A percentile compares a stretch with the other conserved stretches of the same genome.
These are phyloP conservation scores for Claviceps capensis DNA, from an alignment of 2,329 filamentous ascomycete species.

Conservation along the genomic window DNA sequence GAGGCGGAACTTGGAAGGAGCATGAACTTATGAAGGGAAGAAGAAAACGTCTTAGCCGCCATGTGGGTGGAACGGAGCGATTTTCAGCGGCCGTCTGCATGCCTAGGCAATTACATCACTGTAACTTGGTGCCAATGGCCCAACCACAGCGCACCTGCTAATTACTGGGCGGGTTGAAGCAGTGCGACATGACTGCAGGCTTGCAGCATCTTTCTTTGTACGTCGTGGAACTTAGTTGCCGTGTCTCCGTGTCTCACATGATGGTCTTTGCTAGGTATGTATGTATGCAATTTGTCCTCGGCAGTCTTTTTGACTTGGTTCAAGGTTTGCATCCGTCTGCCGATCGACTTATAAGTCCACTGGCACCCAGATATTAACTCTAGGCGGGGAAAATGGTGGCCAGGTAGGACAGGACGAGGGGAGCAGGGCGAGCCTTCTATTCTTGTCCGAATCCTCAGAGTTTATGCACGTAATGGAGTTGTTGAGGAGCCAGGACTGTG, in stretches of 20 bases:
- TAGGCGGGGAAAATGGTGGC: background rate
- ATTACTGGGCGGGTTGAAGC: background rate
- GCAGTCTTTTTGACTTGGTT: no score
- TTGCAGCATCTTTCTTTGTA: no score
- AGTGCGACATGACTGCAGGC: no score
- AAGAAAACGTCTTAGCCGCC: background rate
- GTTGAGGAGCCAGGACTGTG: no score
- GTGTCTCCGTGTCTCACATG: no score
- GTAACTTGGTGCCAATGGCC: background rate
- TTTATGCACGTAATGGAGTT: no score
- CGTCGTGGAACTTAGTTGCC: no score
- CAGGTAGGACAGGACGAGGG: background rate
- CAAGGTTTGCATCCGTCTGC: background rate
- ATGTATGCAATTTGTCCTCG: no score
- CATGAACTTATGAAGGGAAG: background rate
- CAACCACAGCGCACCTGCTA: background rate
- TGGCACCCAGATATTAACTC: background rate
- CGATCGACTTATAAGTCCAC: no score
- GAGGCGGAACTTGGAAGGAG: background rate
- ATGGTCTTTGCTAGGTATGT: no score
- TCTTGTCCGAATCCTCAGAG: no score
- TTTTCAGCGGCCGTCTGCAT: constrained; percentile 2
- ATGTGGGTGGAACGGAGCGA: constrained; percentile 5
- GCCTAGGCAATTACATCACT: background rate
- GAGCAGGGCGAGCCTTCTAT: background rate